Evolutionary conservation across 768 basidiomycete species (phyloP).

Genomic region (Tricholoma flavovirens): DNA sequence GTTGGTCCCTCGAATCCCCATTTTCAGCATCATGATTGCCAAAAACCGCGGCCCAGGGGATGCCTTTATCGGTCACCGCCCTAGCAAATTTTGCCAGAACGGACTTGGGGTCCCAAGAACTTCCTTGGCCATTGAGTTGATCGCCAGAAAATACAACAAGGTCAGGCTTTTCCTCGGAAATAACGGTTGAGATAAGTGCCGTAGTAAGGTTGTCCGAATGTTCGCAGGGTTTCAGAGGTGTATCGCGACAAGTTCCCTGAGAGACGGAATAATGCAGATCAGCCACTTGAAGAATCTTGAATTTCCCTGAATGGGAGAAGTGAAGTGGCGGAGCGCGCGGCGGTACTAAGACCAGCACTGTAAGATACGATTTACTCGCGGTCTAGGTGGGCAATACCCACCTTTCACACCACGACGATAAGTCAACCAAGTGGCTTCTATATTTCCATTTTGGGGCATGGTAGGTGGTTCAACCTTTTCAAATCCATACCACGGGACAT

Average conservation of each 20-base stretch:
- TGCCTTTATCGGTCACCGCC: constrained; percentile 64
- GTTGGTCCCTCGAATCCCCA: constrained; percentile 54
- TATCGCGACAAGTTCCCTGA: constrained; percentile 73
- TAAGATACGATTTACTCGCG: neutral
- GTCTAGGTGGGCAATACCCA: constrained; percentile 28
- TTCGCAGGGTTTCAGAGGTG: constrained; percentile 47
- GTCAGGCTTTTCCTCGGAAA: constrained; percentile 84
- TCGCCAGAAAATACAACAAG: constrained; percentile 91
- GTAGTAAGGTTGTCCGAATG: constrained; percentile 76
- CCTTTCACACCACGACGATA: constrained; percentile 71
- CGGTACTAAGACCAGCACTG: constrained; percentile 35
- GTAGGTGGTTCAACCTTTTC: constrained; percentile 61
- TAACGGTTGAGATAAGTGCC: constrained; percentile 60
- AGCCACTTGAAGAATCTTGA: constrained; percentile 87
- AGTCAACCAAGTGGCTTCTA: constrained; percentile 57
- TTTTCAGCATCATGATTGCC: constrained; percentile 92
- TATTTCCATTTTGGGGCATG: constrained; percentile 33
- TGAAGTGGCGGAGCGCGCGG: constrained; percentile 75
- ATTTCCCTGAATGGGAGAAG: constrained; percentile 77
- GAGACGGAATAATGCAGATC: constrained; percentile 91
- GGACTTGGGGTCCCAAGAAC: constrained; percentile 84
- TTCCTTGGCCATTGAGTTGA: constrained; percentile 88
- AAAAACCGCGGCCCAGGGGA: constrained; percentile 91
- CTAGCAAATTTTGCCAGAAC: constrained; percentile 86
- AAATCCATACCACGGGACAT: constrained; percentile 82